A percentile compares a stretch with the other conserved stretches of the same genome.
phyloP scores from a whole-genome alignment of 2,329 filamentous ascomycete species.

The Blastomyces gilchristii region DNA sequence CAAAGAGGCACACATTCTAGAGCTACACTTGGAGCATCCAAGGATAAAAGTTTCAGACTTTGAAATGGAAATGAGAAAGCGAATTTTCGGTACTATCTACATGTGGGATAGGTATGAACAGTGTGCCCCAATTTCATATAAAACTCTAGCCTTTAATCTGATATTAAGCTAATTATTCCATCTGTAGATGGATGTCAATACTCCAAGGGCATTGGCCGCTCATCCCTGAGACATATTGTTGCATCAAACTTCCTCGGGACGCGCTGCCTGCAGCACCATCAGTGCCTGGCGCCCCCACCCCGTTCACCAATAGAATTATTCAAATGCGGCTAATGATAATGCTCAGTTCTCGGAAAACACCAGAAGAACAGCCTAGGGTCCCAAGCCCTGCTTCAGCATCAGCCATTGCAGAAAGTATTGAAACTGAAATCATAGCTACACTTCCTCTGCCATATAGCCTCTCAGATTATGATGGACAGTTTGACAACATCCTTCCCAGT shows the following conservation, averaged over 20 bases:
- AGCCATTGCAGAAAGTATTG: not conserved
- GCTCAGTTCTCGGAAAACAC: not conserved
- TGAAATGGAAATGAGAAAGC: slow-evolving; percentile 6
- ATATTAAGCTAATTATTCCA: not conserved
- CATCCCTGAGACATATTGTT: not conserved
- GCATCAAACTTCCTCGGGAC: slow-evolving; percentile 1
- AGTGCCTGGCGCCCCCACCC: slow-evolving; percentile 2
- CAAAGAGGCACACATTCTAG: slow-evolving; percentile 1
- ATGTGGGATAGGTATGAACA: slow-evolving; percentile 8
- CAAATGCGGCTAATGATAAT: not conserved
- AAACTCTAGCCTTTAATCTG: not conserved
- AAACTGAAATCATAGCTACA: slow-evolving; percentile 1
- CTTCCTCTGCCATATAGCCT: not conserved
- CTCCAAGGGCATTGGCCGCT: slow-evolving; percentile 4
- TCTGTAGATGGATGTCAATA: not conserved
- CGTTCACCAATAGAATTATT: slow-evolving; percentile 6
- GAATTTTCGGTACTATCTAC: slow-evolving; percentile 3
- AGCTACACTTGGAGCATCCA: slow-evolving; percentile 4
- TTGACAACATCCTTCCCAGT: not conserved
- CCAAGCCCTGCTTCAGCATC: not conserved
- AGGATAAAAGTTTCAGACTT: not conserved
- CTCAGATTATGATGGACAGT: slow-evolving; percentile 3
- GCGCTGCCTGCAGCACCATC: slow-evolving; percentile 1
- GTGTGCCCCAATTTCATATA: not conserved
- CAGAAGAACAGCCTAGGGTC: not conserved